Conservation (phyloP, 2,329 filamentous ascomycete species). For the Ilyonectria sp. region DNA sequence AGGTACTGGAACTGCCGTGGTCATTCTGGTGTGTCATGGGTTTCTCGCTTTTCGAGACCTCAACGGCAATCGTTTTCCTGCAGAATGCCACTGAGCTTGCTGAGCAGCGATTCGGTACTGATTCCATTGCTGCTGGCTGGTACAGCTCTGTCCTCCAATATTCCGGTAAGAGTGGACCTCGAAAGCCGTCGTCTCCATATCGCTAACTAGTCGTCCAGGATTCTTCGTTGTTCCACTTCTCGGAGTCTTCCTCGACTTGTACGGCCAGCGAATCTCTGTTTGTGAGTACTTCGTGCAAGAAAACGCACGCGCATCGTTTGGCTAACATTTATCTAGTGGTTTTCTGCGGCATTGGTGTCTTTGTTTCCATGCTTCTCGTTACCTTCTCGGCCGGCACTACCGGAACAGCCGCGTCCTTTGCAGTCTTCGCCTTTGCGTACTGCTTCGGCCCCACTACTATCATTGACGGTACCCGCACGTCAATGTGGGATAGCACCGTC, state of each 20-base stretch:
- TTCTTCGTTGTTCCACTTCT: slow-evolving; percentile 72
- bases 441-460: slow-evolving; percentile 70
- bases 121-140: slow-evolving; percentile 70
- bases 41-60: slow-evolving; percentile 72
- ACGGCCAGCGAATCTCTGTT: slow-evolving; percentile 69
- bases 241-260: slow-evolving; percentile 68
- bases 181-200: neutral
- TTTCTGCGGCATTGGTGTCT: slow-evolving; percentile 64
- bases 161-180: neutral
- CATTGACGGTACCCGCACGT: slow-evolving; percentile 72
- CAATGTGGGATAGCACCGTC: slow-evolving; percentile 70
- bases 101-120: slow-evolving; percentile 68
- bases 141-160: slow-evolving; percentile 71
- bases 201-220: slow-evolving; percentile 39
- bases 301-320: neutral
- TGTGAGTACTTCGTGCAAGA: neutral
- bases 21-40: slow-evolving; percentile 68
- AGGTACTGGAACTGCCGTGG: slow-evolving; percentile 71
- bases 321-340: slow-evolving; percentile 48
- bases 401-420: slow-evolving; percentile 71
- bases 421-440: slow-evolving; percentile 69
- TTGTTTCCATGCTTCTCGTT: slow-evolving; percentile 67
- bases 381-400: slow-evolving; percentile 62
- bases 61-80: slow-evolving; percentile 66
- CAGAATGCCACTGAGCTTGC: slow-evolving; percentile 73